Evolutionary conservation across 2,329 filamentous ascomycete genomes (phyloP).

Genomic region (Venturia pyrina): DNA sequence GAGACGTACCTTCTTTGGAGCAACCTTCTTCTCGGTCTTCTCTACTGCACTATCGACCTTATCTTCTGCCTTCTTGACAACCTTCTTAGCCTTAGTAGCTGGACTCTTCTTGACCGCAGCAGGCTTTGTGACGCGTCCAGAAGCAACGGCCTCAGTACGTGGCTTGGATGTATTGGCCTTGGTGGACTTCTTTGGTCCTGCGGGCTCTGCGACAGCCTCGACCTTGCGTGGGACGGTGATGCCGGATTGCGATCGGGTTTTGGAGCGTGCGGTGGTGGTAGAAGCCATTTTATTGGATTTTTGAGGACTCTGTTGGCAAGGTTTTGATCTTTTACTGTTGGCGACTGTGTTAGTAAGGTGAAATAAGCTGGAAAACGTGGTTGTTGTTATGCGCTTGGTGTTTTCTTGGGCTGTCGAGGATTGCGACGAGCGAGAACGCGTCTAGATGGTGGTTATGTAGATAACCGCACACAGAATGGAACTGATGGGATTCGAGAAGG

Average conservation of each 20-base stretch:
- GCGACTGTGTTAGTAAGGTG: not conserved
- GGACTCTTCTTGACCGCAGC: slow-evolving; percentile 7
- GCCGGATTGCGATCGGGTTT: slow-evolving; percentile 6
- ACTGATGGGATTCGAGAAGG: not conserved
- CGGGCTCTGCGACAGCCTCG: not conserved
- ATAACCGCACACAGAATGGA: not conserved
- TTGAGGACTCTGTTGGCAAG: not conserved
- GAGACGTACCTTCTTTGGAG: slow-evolving; percentile 1
- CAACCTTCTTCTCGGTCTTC: slow-evolving; percentile 2
- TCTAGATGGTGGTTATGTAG: not conserved
- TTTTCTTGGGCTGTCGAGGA: not conserved
- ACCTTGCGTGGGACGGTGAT: slow-evolving; percentile 6
- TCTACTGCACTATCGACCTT: slow-evolving; percentile 6
- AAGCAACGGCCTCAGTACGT: not conserved
- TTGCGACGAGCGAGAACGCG: slow-evolving; percentile 1
- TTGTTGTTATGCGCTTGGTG: not conserved
- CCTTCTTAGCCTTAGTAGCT: slow-evolving; percentile 1
- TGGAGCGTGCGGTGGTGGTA: slow-evolving; percentile 5
- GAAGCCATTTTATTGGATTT: slow-evolving; percentile 1
- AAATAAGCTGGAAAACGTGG: not conserved
- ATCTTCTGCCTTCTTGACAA: slow-evolving; percentile 8
- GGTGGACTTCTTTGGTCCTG: not conserved
- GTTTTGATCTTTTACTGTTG: not conserved
- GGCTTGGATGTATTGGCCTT: slow-evolving; percentile 8
- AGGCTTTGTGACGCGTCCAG: slow-evolving; percentile 8